Base-by-base conservation (phyloP, 148 eudicot genomes). In the Rhododendron molle region DNA sequence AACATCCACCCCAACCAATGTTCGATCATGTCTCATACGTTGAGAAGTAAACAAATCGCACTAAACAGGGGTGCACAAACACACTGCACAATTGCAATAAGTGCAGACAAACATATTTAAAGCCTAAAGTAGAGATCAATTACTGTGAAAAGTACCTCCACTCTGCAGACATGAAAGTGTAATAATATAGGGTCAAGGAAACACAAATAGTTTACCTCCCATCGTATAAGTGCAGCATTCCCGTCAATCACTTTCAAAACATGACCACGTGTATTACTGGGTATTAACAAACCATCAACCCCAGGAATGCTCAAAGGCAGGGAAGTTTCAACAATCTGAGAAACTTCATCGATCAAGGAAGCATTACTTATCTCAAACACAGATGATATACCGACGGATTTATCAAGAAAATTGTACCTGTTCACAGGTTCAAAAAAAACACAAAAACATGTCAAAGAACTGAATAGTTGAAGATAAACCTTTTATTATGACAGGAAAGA, bases 371-470 rank as follows among this genome's bases (percentile, higher is more conserved):
- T 86, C 90, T 94, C 94, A 91, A 94, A 85, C 82, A 89, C 88
- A 67, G 99, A 88, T 74, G 99, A 94, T 85, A 97, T 83, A 72
- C 98, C 98, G 83, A 92, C 93, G 80, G 99, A 92, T 83, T 93
- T 97, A 76, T 97, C 95, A 87, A 97, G 92, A 88, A 94, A 97
- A 92, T 92, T 94, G 86, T 90, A 97, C 91, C 99, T 96, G 95
- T 87, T 47, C 26, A 83, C 49, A 49, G 69, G 30, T 73, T 56
- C 14, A 60, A 43, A 74, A 49, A 83, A 67, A 74, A 65, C 2
- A 26, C 20, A 79, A 32, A 40, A 65, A 69, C 69, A 71, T 12
- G 80, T 23, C 28, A 81, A 28, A 32, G n/a, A 44, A 76, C 52
- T 26, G 80, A 40, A 30, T 54, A 12, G 43, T 44, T 13, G 47